Conservation (phyloP, 2,329 filamentous ascomycete genomes). For the Pestalotiopsis fici region DNA sequence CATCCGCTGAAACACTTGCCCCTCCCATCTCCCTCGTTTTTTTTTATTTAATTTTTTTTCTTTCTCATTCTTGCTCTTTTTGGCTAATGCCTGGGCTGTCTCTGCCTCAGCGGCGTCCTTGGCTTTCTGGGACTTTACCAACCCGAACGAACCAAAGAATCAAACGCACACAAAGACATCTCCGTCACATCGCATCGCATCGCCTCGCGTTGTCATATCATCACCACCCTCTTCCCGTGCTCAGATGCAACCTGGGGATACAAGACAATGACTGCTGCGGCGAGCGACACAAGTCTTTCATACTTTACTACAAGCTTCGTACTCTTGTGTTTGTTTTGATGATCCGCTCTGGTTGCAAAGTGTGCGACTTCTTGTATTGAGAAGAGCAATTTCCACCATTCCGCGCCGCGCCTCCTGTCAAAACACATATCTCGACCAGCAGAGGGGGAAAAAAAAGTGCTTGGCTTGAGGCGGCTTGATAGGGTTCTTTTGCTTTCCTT, state of each 20-base stretch:
- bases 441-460: not conserved
- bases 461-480: not conserved
- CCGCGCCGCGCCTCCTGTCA: constrained; percentile 1
- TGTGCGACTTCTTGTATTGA: not conserved
- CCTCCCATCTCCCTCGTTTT: constrained; percentile 1
- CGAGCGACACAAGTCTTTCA: not conserved
- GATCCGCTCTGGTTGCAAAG: not conserved
- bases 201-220: not conserved
- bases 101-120: not conserved
- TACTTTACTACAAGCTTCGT: not conserved
- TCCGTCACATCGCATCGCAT: not conserved
- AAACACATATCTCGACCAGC: not conserved
- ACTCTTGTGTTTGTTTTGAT: not conserved
- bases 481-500: constrained; percentile 2
- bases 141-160: not conserved
- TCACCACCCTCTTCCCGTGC: not conserved
- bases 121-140: not conserved
- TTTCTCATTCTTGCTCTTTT: constrained; percentile 5
- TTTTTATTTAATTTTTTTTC: constrained; percentile 4
- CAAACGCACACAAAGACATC: not conserved
- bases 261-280: not conserved
- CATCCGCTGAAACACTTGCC: constrained; percentile 13
- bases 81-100: constrained; percentile 1
- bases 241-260: not conserved
- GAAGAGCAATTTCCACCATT: not conserved